These are phyloP conservation scores for Lepidium sativum DNA, from an alignment of 345 rosid species.

Conservation along the genomic window DNA sequence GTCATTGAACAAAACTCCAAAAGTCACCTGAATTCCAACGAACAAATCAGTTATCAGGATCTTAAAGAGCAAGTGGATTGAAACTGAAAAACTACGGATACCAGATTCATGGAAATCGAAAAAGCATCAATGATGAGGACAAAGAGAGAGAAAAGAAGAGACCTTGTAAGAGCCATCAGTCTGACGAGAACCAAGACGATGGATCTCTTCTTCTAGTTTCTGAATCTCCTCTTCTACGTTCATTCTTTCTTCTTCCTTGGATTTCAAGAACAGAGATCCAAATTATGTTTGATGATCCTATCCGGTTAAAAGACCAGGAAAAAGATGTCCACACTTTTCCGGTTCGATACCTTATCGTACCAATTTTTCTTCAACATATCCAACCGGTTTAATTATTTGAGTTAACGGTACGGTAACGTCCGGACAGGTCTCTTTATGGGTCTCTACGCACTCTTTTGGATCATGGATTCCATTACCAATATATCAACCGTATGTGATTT, in stretches of 20 bases:
- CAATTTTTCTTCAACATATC: background rate
- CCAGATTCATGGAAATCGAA: background rate
- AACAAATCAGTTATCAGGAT: background rate
- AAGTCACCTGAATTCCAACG: constrained; percentile 53
- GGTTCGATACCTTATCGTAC: background rate
- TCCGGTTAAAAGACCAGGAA: too few species aligned
- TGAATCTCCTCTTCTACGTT: constrained; percentile 85
- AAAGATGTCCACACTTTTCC: background rate
- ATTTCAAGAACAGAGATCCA: background rate
- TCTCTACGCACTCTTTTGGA: too few species aligned
- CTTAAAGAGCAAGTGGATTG: background rate
- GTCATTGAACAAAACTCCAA: constrained; percentile 76
- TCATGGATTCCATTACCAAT: background rate
- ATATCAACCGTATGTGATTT: background rate
- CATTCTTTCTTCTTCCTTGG: constrained; percentile 31
- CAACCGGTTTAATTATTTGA: background rate
- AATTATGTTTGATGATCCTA: too few species aligned
- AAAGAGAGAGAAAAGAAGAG: background rate
- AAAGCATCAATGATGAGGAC: background rate
- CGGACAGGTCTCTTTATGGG: too few species aligned
- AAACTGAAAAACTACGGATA: background rate
- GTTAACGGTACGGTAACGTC: too few species aligned
- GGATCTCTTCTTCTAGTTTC: constrained; percentile 78
- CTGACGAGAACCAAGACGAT: constrained; percentile 63
- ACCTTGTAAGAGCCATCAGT: constrained; percentile 93